Percentiles rank a stretch among this genome's conserved stretches.
These are phyloP conservation scores for Aegilops umbellulata DNA, from an alignment of 176 grass and related monocot genomes.

Conservation along the genomic window DNA sequence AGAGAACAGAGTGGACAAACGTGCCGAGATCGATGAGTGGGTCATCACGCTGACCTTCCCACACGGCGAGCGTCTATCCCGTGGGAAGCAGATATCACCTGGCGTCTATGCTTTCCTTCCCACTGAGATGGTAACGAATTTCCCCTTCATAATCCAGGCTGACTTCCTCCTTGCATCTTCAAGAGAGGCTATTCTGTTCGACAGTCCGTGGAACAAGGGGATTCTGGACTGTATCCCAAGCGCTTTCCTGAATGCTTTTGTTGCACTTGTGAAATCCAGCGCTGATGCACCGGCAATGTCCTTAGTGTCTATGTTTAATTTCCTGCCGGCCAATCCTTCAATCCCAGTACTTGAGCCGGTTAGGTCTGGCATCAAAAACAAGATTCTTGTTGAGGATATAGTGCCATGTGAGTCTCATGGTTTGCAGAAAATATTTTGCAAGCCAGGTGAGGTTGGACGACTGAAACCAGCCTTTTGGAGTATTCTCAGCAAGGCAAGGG, in stretches of 20 bases:
- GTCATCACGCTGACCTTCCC: slow-evolving; percentile 66
- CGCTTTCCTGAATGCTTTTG: slow-evolving; percentile 63
- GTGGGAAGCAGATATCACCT: slow-evolving; percentile 1
- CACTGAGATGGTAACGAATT: slow-evolving; percentile 68
- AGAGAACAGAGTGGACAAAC: slow-evolving; percentile 55
- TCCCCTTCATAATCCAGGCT: slow-evolving; percentile 68
- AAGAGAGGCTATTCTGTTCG: slow-evolving; percentile 50
- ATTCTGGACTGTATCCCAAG: slow-evolving; percentile 60
- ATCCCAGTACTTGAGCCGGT: slow-evolving; percentile 52
- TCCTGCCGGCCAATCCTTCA: slow-evolving; percentile 44
- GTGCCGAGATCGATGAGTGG: slow-evolving; percentile 62
- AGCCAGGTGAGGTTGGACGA: slow-evolving; percentile 43
- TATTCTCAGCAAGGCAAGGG: slow-evolving; percentile 39
- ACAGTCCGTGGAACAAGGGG: slow-evolving; percentile 71
- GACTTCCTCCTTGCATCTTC: slow-evolving; percentile 73
- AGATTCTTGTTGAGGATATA: slow-evolving; percentile 43
- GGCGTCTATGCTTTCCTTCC: slow-evolving; percentile 76
- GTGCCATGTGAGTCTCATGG: slow-evolving; percentile 49
- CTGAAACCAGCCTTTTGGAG: slow-evolving; percentile 48
- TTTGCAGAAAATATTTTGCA: slow-evolving; percentile 63
- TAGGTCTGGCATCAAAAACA: slow-evolving; percentile 52
- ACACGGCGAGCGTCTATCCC: slow-evolving; percentile 34
- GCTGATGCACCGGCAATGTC: slow-evolving; percentile 29
- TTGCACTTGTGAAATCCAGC: slow-evolving; percentile 38
- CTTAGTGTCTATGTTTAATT: slow-evolving; percentile 37